Evolutionary conservation across 495 filamentous ascomycete genomes (phyloP).

Genomic region (Astrothelium macrocarpum): DNA sequence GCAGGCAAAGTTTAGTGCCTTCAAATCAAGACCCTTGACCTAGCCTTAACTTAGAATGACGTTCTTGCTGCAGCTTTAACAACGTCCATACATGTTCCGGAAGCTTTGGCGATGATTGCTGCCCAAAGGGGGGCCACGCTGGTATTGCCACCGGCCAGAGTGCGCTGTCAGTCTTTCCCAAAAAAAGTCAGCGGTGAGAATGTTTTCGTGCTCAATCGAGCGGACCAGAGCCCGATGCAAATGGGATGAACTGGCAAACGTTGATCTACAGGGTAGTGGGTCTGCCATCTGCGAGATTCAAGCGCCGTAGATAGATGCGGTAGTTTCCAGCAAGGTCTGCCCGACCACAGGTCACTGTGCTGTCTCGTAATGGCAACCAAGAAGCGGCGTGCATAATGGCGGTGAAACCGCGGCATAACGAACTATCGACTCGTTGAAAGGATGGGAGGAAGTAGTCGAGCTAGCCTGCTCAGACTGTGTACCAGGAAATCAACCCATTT

Average conservation of each 20-base stretch:
- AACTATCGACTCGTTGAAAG: not conserved
- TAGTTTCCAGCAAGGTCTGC: not conserved
- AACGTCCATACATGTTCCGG: not conserved
- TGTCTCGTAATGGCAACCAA: not conserved
- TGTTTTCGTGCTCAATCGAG: not conserved
- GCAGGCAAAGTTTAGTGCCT: not conserved
- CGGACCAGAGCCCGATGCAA: not conserved
- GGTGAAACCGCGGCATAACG: conserved; percentile 3
- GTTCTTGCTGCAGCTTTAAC: not conserved
- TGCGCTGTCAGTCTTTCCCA: not conserved
- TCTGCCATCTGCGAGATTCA: not conserved
- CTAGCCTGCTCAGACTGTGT: not conserved
- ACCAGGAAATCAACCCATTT: not conserved
- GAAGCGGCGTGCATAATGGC: conserved; percentile 1
- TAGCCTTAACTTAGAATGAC: conserved; percentile 6
- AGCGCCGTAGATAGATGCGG: not conserved
- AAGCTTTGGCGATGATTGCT: not conserved
- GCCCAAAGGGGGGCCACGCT: not conserved
- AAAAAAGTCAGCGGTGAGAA: not conserved
- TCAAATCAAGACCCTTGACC: not conserved
- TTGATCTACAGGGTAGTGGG: not conserved
- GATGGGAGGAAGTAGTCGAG: not conserved
- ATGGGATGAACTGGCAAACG: not conserved
- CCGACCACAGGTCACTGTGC: not conserved
- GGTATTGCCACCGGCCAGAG: not conserved